Conservation (phyloP, 306 rosid species). For the Prinsepia uniflora region DNA sequence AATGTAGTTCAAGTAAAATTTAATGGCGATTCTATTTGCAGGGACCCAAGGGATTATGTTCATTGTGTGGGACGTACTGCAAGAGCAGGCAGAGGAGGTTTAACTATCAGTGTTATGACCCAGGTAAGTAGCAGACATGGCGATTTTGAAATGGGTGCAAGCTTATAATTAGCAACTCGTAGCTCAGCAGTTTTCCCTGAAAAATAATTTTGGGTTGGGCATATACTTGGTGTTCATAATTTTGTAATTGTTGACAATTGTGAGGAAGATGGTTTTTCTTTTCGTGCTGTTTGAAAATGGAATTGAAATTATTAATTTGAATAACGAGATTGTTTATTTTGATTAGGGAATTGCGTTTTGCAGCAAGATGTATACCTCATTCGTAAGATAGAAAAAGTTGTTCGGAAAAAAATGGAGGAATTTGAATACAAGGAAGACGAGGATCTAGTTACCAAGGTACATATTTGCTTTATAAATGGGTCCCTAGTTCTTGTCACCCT, state of each 20-base stretch:
- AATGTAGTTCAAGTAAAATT: conserved; percentile 15
- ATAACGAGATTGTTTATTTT: background rate
- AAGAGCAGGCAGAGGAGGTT: conserved; percentile 91
- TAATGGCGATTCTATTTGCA: conserved; percentile 29
- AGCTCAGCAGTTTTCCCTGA: background rate
- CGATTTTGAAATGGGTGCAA: background rate
- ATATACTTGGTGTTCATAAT: background rate
- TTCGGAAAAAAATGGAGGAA: conserved; percentile 57
- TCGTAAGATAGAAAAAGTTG: conserved; percentile 59
- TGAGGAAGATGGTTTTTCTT: background rate
- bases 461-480: background rate
- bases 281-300: background rate
- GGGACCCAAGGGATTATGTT: conserved; percentile 76
- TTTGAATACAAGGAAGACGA: conserved; percentile 71
- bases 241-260: background rate
- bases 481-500: background rate
- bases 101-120: conserved; percentile 70
- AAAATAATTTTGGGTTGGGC: background rate
- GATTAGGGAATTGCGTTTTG: conserved; percentile 20
- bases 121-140: conserved; percentile 35
- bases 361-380: conserved; percentile 73
- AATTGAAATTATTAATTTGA: background rate
- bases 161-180: background rate
- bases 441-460: conserved; percentile 63
- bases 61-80: conserved; percentile 96